Conservation (phyloP, 768 basidiomycete genomes). For the Leccinum boreale region DNA sequence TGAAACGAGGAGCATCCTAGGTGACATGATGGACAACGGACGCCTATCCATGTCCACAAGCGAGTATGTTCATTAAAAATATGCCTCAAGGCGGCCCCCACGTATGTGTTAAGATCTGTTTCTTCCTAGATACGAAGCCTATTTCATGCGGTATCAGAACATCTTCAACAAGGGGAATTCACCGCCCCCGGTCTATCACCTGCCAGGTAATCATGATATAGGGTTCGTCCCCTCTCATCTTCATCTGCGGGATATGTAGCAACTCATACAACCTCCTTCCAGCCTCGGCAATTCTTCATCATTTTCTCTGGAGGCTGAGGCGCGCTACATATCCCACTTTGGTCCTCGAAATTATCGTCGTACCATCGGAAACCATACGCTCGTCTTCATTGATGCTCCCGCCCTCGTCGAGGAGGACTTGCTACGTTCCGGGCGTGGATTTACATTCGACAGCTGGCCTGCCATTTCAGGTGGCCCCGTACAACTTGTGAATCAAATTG, state of each 20-base stretch:
- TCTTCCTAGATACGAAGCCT: constrained; percentile 63
- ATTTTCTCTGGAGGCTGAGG: constrained; percentile 42
- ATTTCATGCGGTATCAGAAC: constrained; percentile 61
- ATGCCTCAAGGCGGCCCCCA: not conserved
- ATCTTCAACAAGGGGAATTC: constrained; percentile 57
- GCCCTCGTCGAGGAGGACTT: constrained; percentile 73
- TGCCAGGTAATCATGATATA: constrained; percentile 91
- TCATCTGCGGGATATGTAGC: not conserved
- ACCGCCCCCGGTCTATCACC: constrained; percentile 56
- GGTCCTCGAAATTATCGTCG: constrained; percentile 66
- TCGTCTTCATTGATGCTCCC: constrained; percentile 72
- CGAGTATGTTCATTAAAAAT: constrained; percentile 53
- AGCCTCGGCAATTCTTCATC: constrained; percentile 28
- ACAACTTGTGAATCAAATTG: constrained; percentile 49
- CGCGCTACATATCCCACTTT: constrained; percentile 72
- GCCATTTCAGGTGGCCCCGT: constrained; percentile 47
- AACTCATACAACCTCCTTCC: constrained; percentile 2
- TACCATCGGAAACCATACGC: constrained; percentile 65
- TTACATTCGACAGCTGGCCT: constrained; percentile 46
- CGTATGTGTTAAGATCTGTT: constrained; percentile 5
- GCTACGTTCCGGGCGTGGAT: constrained; percentile 40
- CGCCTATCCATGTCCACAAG: constrained; percentile 56
- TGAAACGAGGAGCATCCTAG: constrained; percentile 7
- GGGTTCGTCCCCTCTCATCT: constrained; percentile 45
- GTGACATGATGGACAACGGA: constrained; percentile 89